Evolutionary conservation across 768 basidiomycete genomes (phyloP).

Genomic region (Termitomyces sp.): DNA sequence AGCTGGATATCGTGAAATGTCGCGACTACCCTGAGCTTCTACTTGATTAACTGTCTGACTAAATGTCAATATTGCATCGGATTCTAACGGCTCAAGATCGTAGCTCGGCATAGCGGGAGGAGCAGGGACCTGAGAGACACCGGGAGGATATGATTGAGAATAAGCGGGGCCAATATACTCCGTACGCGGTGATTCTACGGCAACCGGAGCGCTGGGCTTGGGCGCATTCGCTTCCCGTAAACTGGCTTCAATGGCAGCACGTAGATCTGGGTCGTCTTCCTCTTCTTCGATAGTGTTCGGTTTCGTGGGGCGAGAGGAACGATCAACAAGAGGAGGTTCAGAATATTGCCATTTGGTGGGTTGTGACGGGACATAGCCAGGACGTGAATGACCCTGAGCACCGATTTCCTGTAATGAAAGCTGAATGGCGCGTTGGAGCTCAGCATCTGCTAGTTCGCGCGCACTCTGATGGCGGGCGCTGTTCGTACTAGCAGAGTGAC

Average conservation of each 20-base stretch:
- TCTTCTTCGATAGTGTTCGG: conserved; percentile 40
- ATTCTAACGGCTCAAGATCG: conserved; percentile 78
- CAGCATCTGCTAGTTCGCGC: conserved; percentile 71
- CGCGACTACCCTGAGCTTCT: conserved; percentile 68
- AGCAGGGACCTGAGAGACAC: conserved; percentile 32
- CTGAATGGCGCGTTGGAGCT: conserved; percentile 90
- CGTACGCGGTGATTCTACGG: conserved; percentile 43
- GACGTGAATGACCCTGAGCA: conserved; percentile 39
- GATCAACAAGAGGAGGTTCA: conserved; percentile 68
- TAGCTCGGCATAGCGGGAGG: conserved; percentile 62
- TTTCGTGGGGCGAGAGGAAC: conserved; percentile 34
- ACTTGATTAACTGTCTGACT: conserved; percentile 86
- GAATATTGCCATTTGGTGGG: conserved; percentile 57
- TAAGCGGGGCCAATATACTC: conserved; percentile 38
- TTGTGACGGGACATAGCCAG: conserved; percentile 69
- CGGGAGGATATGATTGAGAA: conserved; percentile 40
- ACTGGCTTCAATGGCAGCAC: conserved; percentile 93
- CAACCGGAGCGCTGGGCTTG: conserved; percentile 72
- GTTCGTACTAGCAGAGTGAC: conserved; percentile 50
- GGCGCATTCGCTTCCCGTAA: conserved; percentile 79
- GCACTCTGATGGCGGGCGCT: conserved; percentile 48
- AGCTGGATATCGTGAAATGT: conserved; percentile 77
- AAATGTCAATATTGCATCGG: conserved; percentile 85
- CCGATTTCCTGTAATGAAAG: conserved; percentile 80
- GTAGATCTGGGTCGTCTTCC: conserved; percentile 89